phyloP scores from a whole-genome alignment of 257 asterid genomes.

The Solanum pennellii region DNA sequence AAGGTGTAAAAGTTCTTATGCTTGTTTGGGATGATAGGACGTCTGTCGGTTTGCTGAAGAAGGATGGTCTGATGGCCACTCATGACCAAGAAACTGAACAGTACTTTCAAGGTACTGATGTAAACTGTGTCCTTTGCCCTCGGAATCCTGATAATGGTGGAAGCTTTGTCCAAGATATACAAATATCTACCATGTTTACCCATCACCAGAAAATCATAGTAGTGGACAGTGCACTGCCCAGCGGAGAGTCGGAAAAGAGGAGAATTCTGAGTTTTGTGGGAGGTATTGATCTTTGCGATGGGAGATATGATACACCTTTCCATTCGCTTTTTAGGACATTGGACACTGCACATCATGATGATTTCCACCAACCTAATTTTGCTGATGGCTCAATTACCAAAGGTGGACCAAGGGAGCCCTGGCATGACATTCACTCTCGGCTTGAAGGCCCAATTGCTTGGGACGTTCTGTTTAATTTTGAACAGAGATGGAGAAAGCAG shows the following conservation, averaged over 20 bases:
- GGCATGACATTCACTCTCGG: conserved; percentile 87
- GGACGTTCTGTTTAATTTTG: conserved; percentile 81
- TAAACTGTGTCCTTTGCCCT: conserved; percentile 68
- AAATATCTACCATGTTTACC: conserved; percentile 76
- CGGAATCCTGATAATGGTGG: conserved; percentile 82
- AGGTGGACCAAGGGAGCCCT: conserved; percentile 90
- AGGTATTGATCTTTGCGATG: conserved; percentile 80
- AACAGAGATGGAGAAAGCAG: conserved; percentile 87
- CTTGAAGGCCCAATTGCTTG: conserved; percentile 86
- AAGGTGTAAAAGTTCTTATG: conserved; percentile 69
- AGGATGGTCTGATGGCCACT: conserved; percentile 83
- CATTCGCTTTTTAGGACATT: conserved; percentile 77
- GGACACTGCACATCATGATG: conserved; percentile 77
- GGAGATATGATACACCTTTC: conserved; percentile 76
- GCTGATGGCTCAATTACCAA: conserved; percentile 46
- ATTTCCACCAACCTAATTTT: conserved; percentile 76
- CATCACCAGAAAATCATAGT: conserved; percentile 80
- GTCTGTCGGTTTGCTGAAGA: conserved; percentile 56
- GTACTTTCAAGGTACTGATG: conserved; percentile 54
- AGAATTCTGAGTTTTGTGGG: conserved; percentile 81
- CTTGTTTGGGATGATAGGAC: conserved; percentile 91
- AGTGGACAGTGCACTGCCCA: conserved; percentile 56
- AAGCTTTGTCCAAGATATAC: conserved; percentile 55
- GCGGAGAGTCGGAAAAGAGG: conserved; percentile 27
- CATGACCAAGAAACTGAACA: conserved; percentile 69